Evolutionary conservation across 2,329 filamentous ascomycete genomes (phyloP).

Genomic region (Arthrocladium fulminans): DNA sequence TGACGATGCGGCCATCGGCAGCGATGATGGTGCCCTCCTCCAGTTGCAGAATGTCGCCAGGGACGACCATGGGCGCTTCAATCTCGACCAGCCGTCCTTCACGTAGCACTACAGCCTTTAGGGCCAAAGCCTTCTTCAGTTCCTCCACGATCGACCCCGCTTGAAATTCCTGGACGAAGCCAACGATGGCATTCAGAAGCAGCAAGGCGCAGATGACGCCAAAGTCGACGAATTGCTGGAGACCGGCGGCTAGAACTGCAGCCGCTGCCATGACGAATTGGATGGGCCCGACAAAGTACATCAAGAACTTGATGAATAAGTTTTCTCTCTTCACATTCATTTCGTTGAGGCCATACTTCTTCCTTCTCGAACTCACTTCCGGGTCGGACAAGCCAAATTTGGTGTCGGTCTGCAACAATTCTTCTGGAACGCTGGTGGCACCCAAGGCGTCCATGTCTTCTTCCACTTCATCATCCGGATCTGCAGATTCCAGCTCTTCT

Average conservation of each 20-base stretch:
- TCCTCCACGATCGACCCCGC: constrained; percentile 85
- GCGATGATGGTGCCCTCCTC: constrained; percentile 89
- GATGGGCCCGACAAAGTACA: constrained; percentile 80
- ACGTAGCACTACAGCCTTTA: constrained; percentile 80
- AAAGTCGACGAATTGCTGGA: constrained; percentile 86
- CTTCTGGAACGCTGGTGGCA: constrained; percentile 57
- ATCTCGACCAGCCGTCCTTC: constrained; percentile 69
- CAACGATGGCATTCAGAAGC: constrained; percentile 73
- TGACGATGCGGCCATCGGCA: constrained; percentile 77
- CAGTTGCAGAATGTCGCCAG: constrained; percentile 80
- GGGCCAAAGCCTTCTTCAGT: constrained; percentile 79
- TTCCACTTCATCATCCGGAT: constrained; percentile 58
- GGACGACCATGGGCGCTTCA: constrained; percentile 74
- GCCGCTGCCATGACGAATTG: constrained; percentile 91
- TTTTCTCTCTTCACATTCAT: constrained; percentile 92
- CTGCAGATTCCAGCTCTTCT: constrained; percentile 74
- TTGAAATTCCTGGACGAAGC: constrained; percentile 84
- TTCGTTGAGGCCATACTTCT: constrained; percentile 74
- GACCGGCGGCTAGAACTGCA: constrained; percentile 70
- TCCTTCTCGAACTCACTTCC: constrained; percentile 56
- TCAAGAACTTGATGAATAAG: constrained; percentile 68
- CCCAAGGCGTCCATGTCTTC: constrained; percentile 48
- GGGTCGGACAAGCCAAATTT: constrained; percentile 61
- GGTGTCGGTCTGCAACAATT: constrained; percentile 68
- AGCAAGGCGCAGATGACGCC: constrained; percentile 81